Base-by-base conservation (phyloP, 2,329 filamentous ascomycete species). In the Penicillium sp. region DNA sequence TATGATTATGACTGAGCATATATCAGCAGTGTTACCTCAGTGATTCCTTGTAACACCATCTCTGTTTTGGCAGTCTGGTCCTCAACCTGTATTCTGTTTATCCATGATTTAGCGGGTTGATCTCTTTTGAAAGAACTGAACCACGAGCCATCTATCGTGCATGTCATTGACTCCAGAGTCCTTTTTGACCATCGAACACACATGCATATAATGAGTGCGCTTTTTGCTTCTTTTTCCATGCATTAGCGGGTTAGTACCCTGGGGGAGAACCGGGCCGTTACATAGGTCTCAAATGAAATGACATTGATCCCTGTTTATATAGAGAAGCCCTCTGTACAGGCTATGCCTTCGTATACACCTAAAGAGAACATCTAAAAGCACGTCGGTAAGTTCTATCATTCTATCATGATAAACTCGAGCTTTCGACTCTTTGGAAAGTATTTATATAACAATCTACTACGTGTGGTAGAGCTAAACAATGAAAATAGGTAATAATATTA, bases 1-100 rank as follows among this genome's bases (percentile, higher is more conserved):
- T 46, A 60, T 56, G 58, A 60, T 58, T 51, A 60, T 53, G 58
- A 58, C 46, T 47, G 48, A 39, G 34, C 29, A 51, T 22, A 10
- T 35, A 38, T 31, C 24, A 29, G n/a, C 22, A 16, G 18, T 18
- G 22, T 45, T 32, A 37, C 29, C 37, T 37, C 32, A n/a, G 39
- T 24, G 31, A 22, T 24, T 31, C 16, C 9, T 34, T 37, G 22
- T 13, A 16, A 42, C 14, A 18, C 26, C 18, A 24, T 32, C 14
- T 43, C 18, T 31, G 18, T 13, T 8, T 22, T 52, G 39, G 32
- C 20, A 35, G 5, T 22, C 16, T 39, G 22, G 29, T 24, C 14
- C 14, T 46, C 44, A 9, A 22, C 22, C 13, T 52, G 42, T 37
- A 34, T 45, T 45, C 20, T 45, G 49, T 45, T 45, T 32, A 22